Percentiles rank a stretch among this genome's conserved stretches.
phyloP scores from a whole-genome alignment of 2,329 filamentous ascomycete species.

The Paraphoma chrysanthemicola region DNA sequence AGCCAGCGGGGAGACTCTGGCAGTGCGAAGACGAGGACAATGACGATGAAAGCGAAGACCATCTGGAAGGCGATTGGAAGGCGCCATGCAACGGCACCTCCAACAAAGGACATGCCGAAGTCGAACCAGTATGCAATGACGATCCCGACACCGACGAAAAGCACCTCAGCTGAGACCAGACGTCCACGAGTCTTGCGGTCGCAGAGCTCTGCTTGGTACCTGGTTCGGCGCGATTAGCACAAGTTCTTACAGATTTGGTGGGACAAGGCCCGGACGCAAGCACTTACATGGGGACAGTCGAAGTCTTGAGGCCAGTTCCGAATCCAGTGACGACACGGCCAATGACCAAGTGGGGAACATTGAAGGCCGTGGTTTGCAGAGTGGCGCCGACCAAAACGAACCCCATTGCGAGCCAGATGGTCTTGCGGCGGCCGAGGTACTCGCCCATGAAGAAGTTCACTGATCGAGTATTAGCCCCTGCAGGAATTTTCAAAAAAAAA shows the following conservation, averaged over 20 bases:
- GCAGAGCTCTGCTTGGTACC: slow-evolving; percentile 56
- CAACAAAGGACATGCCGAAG: slow-evolving; percentile 20
- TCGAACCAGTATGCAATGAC: slow-evolving; percentile 25
- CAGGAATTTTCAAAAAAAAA: no score
- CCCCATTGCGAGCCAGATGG: slow-evolving; percentile 15
- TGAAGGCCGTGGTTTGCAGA: slow-evolving; percentile 42
- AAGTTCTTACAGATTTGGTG: no score
- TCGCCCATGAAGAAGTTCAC: no score
- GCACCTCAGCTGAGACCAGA: slow-evolving; percentile 38
- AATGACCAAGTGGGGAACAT: slow-evolving; percentile 19
- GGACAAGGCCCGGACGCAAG: no score
- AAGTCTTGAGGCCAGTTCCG: slow-evolving; percentile 31
- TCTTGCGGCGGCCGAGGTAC: slow-evolving; percentile 18
- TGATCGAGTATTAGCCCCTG: no score
- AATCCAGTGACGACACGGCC: slow-evolving; percentile 17
- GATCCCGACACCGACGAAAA: slow-evolving; percentile 50
- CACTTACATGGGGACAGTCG: slow-evolving; percentile 51
- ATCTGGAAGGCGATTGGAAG: slow-evolving; percentile 58
- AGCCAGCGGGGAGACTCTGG: slow-evolving; percentile 49
- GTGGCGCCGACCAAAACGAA: slow-evolving; percentile 37
- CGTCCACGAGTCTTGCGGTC: slow-evolving; percentile 51
- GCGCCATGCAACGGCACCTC: slow-evolving; percentile 53
- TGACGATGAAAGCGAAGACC: slow-evolving; percentile 49
- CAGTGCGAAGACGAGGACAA: slow-evolving; percentile 53
- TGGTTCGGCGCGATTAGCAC: no score